phyloP scores from a whole-genome alignment of 176 grass and related monocot genomes.

The Phragmites australis region DNA sequence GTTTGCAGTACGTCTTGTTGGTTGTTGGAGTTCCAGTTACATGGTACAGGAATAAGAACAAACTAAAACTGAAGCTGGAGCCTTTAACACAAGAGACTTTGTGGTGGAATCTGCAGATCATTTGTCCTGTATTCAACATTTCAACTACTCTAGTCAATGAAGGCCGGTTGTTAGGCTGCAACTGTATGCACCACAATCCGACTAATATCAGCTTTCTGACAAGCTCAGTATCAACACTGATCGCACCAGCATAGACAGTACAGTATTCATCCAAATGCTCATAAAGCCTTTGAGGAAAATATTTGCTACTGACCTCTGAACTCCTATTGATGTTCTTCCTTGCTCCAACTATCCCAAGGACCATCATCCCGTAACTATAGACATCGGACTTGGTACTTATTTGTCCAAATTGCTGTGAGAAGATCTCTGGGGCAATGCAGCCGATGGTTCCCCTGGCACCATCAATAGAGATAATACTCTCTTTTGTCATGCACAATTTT shows the following conservation, averaged over 20 bases:
- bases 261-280: conserved; percentile 31
- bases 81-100: background rate
- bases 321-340: conserved; percentile 1
- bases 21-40: background rate
- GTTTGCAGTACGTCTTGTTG: too few relatives aligned
- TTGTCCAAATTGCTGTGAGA: conserved; percentile 43
- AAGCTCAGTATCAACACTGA: conserved; percentile 19
- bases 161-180: conserved; percentile 22
- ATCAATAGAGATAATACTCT: conserved; percentile 44
- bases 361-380: conserved; percentile 62
- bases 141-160: conserved; percentile 42
- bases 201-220: conserved; percentile 38
- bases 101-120: conserved; percentile 36
- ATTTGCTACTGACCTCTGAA: conserved; percentile 27
- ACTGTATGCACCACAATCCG: conserved; percentile 48
- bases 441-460: conserved; percentile 51
- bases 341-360: conserved; percentile 49
- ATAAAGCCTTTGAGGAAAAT: conserved; percentile 46
- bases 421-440: conserved; percentile 55
- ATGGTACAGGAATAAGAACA: background rate
- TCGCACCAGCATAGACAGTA: background rate
- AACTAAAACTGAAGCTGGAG: background rate
- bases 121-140: conserved; percentile 30
- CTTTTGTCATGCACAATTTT: conserved; percentile 32
- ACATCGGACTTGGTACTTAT: conserved; percentile 54